These are phyloP conservation scores for Cordyceps farinosa DNA, from an alignment of 2,329 filamentous ascomycete genomes.

Conservation along the genomic window DNA sequence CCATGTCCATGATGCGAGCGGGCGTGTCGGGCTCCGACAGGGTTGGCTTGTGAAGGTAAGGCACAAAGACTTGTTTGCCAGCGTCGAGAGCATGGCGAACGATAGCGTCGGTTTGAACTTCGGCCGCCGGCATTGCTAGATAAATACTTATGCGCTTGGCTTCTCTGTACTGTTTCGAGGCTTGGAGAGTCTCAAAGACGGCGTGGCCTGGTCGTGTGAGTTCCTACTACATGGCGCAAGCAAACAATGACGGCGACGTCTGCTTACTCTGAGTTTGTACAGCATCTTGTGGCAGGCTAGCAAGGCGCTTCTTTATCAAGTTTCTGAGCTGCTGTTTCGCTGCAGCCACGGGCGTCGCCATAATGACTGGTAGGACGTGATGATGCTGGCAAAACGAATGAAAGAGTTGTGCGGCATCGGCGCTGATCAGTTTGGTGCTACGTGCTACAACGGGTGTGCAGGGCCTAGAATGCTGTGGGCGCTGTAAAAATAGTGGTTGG, in stretches of 20 bases:
- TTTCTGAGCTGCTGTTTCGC: constrained; percentile 75
- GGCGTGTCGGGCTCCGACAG: constrained; percentile 51
- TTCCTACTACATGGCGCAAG: constrained; percentile 7
- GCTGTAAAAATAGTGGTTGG: neutral
- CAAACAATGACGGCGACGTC: neutral
- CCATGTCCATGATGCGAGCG: constrained; percentile 85
- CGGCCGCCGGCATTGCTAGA: constrained; percentile 84
- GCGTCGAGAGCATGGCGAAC: constrained; percentile 72
- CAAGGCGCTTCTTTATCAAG: constrained; percentile 65
- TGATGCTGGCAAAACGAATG: neutral
- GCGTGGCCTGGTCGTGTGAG: constrained; percentile 43
- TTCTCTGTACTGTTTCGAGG: constrained; percentile 68
- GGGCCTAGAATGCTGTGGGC: neutral
- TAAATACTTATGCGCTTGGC: constrained; percentile 80
- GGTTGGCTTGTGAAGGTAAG: constrained; percentile 71
- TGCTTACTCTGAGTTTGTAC: constrained; percentile 68
- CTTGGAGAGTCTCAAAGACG: constrained; percentile 62
- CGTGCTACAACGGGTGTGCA: too few species aligned
- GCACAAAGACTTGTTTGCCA: constrained; percentile 87
- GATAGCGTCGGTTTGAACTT: constrained; percentile 79
- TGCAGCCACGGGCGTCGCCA: constrained; percentile 53
- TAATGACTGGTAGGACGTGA: constrained; percentile 27
- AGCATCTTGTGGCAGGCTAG: constrained; percentile 57
- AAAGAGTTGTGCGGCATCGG: neutral
- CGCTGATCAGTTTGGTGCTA: neutral